phyloP scores from a whole-genome alignment of 805 yeast genomes.

The Saccharomycopsis guyanensis region DNA sequence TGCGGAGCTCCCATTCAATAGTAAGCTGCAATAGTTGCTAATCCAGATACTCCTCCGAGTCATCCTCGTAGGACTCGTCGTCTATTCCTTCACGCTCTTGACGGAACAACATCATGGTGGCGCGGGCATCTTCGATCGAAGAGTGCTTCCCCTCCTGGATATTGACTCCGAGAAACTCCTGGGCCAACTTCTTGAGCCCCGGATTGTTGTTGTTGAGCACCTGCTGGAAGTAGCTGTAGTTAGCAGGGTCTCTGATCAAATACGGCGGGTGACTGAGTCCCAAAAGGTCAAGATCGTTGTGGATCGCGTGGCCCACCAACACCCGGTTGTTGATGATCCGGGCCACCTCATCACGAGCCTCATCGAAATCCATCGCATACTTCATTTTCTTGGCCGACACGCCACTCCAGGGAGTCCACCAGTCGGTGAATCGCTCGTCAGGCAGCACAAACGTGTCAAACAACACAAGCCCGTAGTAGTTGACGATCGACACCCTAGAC shows the following conservation, averaged over 20 bases:
- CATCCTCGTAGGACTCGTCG: too few species aligned
- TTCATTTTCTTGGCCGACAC: conserved; percentile 63
- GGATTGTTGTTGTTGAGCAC: conserved; percentile 66
- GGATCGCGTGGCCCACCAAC: conserved; percentile 79
- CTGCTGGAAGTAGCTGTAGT: conserved; percentile 48
- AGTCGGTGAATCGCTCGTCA: conserved; percentile 67
- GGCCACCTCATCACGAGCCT: conserved; percentile 54
- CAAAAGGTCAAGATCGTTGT: conserved; percentile 68
- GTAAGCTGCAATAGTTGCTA: too few species aligned
- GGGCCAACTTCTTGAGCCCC: conserved; percentile 55
- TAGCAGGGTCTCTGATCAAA: conserved; percentile 67
- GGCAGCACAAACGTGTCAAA: conserved; percentile 76
- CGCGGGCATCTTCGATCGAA: conserved; percentile 85
- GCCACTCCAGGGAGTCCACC: conserved; percentile 93
- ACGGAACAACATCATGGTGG: conserved; percentile 76
- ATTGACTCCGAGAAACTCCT: conserved; percentile 46
- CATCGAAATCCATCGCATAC: conserved; percentile 53
- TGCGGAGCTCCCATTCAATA: too few species aligned
- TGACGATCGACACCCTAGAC: conserved; percentile 83
- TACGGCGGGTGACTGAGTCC: conserved; percentile 58
- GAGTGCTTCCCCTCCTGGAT: conserved; percentile 77
- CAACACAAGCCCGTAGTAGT: conserved; percentile 65
- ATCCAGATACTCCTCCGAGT: too few species aligned
- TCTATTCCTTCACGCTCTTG: too few species aligned
- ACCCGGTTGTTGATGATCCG: conserved; percentile 47